Percentiles rank a stretch among this genome's conserved stretches.
These are phyloP conservation scores for Fusarium concolor DNA, from an alignment of 2,329 filamentous ascomycete genomes.

Conservation along the genomic window DNA sequence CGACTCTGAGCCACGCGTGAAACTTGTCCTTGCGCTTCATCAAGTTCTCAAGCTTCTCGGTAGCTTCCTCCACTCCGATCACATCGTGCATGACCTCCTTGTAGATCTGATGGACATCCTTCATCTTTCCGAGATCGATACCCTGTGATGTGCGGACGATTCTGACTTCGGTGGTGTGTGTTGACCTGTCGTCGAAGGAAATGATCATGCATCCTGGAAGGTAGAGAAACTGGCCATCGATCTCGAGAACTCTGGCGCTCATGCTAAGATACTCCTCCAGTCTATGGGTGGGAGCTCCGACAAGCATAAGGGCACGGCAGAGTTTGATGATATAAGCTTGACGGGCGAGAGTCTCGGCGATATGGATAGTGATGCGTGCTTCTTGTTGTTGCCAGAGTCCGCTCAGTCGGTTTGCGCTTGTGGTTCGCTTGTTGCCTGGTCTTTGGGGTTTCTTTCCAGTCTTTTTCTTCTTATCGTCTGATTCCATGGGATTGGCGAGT, in stretches of 20 bases:
- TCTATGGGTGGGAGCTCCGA: constrained; percentile 89
- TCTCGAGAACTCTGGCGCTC: constrained; percentile 84
- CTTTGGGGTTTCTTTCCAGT: constrained; percentile 48
- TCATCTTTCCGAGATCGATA: constrained; percentile 70
- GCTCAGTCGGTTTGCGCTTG: constrained; percentile 53
- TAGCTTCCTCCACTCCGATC: constrained; percentile 69
- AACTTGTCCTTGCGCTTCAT: constrained; percentile 68
- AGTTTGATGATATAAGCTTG: constrained; percentile 87
- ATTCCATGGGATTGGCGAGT: constrained; percentile 52
- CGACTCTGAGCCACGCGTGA: constrained; percentile 63
- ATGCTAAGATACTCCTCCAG: constrained; percentile 90
- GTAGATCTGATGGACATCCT: constrained; percentile 71
- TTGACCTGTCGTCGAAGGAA: constrained; percentile 79
- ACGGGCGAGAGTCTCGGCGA: constrained; percentile 76
- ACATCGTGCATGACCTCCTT: constrained; percentile 73
- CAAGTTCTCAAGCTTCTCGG: constrained; percentile 63
- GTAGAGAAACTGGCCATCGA: constrained; percentile 89
- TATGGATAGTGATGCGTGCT: constrained; percentile 61
- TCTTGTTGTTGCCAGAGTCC: constrained; percentile 58
- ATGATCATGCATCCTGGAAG: constrained; percentile 93
- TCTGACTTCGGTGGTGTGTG: constrained; percentile 75
- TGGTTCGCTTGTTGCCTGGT: constrained; percentile 52
- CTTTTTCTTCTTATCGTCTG: constrained; percentile 28
- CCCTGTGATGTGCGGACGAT: constrained; percentile 70
- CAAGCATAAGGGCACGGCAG: constrained; percentile 86